Conservation (phyloP, 495 filamentous ascomycete genomes). For the Apodospora peruviana region DNA sequence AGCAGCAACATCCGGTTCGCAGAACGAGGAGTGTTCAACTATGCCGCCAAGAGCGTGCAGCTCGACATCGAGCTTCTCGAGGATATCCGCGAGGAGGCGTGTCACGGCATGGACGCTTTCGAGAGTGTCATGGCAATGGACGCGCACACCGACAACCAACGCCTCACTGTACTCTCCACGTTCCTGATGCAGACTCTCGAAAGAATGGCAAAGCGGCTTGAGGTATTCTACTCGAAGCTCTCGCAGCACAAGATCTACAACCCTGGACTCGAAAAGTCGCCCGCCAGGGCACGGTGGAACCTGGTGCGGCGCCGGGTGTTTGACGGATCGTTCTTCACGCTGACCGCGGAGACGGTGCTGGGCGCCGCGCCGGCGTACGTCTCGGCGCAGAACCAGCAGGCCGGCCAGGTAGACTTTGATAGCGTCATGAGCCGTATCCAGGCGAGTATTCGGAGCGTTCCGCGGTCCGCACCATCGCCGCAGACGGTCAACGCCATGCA, state of each 20-base stretch:
- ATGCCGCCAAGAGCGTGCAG: constrained; percentile 41
- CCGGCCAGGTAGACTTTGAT: constrained; percentile 35
- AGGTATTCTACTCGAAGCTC: constrained; percentile 43
- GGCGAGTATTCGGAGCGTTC: constrained; percentile 20
- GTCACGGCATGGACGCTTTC: constrained; percentile 46
- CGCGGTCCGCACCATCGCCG: constrained; percentile 13
- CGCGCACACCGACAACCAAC: constrained; percentile 15
- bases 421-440: constrained; percentile 37
- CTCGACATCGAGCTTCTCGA: constrained; percentile 44
- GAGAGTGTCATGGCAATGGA: constrained; percentile 32
- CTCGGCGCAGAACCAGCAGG: constrained; percentile 22
- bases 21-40: constrained; percentile 41
- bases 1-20: constrained; percentile 35
- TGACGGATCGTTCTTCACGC: constrained; percentile 44
- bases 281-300: constrained; percentile 41
- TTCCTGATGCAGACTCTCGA: constrained; percentile 46
- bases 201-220: constrained; percentile 40
- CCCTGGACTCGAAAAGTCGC: constrained; percentile 43
- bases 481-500: constrained; percentile 34
- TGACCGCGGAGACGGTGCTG: constrained; percentile 32
- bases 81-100: constrained; percentile 45
- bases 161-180: constrained; percentile 33
- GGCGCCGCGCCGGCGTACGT: constrained; percentile 26
- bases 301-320: constrained; percentile 37
- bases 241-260: constrained; percentile 38